Evolutionary conservation across 2,329 filamentous ascomycete species (phyloP).

Genomic region (Chaetomiaceae sp.): DNA sequence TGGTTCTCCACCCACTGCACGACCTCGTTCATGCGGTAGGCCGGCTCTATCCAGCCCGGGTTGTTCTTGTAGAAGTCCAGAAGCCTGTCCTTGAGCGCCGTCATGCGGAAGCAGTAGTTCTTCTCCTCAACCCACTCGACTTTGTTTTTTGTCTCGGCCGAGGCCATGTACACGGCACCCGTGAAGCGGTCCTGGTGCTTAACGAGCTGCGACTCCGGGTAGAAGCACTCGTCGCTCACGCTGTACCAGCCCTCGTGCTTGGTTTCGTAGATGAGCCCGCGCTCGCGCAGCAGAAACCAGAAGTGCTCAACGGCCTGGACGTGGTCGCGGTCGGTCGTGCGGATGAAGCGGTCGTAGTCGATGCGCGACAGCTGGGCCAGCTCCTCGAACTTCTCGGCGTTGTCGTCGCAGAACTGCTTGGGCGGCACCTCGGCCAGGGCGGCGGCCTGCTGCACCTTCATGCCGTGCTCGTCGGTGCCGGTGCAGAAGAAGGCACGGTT

Average conservation of each 20-base stretch:
- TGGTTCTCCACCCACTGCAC: constrained; percentile 68
- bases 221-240: constrained; percentile 94
- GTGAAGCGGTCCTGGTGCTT: constrained; percentile 70
- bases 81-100: constrained; percentile 70
- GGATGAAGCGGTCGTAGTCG: constrained; percentile 79
- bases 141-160: constrained; percentile 79
- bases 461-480: constrained; percentile 93
- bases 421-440: constrained; percentile 62
- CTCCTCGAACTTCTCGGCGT: constrained; percentile 70
- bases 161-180: constrained; percentile 75
- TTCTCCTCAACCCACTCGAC: constrained; percentile 92
- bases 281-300: constrained; percentile 73
- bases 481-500: constrained; percentile 70
- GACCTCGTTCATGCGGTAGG: constrained; percentile 68
- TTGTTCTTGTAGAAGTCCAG: constrained; percentile 75
- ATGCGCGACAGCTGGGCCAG: constrained; percentile 66
- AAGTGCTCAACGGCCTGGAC: constrained; percentile 80
- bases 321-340: constrained; percentile 81
- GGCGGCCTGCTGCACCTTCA: constrained; percentile 92
- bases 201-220: constrained; percentile 69
- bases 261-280: constrained; percentile 73
- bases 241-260: constrained; percentile 96
- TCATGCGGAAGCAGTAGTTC: constrained; percentile 93
- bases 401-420: constrained; percentile 82
- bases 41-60: constrained; percentile 69